Conservation (phyloP, 2,329 filamentous ascomycete species). For the Aureobasidium uvarum region DNA sequence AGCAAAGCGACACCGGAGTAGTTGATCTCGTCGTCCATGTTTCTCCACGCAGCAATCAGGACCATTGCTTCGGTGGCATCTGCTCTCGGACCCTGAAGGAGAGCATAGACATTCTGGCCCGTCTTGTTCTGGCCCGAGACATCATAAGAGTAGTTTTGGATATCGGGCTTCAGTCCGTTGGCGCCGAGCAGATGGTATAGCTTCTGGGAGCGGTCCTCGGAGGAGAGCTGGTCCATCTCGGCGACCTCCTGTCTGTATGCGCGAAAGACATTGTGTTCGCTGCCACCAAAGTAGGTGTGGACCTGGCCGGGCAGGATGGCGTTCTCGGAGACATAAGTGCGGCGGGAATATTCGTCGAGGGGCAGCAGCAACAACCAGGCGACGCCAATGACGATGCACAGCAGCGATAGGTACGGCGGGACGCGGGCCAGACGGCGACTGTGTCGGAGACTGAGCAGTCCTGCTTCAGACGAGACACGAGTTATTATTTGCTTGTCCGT, state of each 20-base stretch:
- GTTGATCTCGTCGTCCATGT: constrained; percentile 75
- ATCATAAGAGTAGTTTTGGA: constrained; percentile 82
- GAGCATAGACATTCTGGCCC: constrained; percentile 89
- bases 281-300: constrained; percentile 95
- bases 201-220: constrained; percentile 58
- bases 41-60: constrained; percentile 83
- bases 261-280: constrained; percentile 90
- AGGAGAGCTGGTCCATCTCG: constrained; percentile 50
- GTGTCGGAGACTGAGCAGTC: constrained; percentile 68
- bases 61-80: constrained; percentile 98
- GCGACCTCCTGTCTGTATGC: constrained; percentile 85
- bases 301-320: constrained; percentile 93
- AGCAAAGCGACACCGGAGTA: constrained; percentile 82
- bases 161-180: constrained; percentile 80
- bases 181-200: constrained; percentile 73
- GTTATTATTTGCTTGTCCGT: constrained; percentile 25
- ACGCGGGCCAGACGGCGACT: constrained; percentile 79
- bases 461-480: constrained; percentile 40
- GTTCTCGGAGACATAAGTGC: constrained; percentile 97
- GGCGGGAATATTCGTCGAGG: constrained; percentile 83
- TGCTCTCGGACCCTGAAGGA: constrained; percentile 87
- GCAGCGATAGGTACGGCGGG: constrained; percentile 80
- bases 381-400: constrained; percentile 81
- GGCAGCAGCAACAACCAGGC: constrained; percentile 88
- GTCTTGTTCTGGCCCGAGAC: constrained; percentile 70